Percentiles rank a stretch among this genome's conserved stretches.
These are phyloP conservation scores for Murraya paniculata DNA, from an alignment of 345 rosid species.

Conservation along the genomic window DNA sequence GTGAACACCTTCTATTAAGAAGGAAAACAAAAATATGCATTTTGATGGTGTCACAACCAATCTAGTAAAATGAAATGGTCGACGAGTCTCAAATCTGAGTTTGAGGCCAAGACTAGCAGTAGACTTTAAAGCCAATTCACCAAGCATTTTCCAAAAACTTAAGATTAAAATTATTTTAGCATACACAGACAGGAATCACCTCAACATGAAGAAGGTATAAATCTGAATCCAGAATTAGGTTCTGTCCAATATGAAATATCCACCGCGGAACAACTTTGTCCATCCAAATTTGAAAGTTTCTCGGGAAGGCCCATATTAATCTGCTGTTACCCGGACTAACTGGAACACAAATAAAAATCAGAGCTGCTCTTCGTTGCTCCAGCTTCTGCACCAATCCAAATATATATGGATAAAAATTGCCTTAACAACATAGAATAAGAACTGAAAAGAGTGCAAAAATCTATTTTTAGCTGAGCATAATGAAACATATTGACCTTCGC, in stretches of 20 bases:
- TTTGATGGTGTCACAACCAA: too few relatives aligned
- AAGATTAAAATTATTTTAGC: neutral
- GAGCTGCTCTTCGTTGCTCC: slow-evolving; percentile 33
- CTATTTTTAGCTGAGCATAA: neutral
- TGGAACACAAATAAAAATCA: slow-evolving; percentile 83
- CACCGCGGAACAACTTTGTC: slow-evolving; percentile 81
- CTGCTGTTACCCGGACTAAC: slow-evolving; percentile 90
- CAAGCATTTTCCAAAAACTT: neutral
- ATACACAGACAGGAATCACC: slow-evolving; percentile 35
- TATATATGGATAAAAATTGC: neutral
- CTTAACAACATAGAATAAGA: neutral
- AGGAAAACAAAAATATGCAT: neutral
- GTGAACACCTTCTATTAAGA: neutral
- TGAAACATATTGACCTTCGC: slow-evolving; percentile 14
- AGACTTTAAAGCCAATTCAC: neutral
- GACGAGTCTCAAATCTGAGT: too few relatives aligned
- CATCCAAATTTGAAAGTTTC: slow-evolving; percentile 63
- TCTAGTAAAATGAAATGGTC: too few relatives aligned
- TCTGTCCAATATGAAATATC: slow-evolving; percentile 76
- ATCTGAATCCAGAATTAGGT: slow-evolving; percentile 84
- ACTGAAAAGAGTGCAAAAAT: neutral
- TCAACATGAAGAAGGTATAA: slow-evolving; percentile 81
- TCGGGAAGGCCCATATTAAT: slow-evolving; percentile 78
- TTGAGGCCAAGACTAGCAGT: neutral
- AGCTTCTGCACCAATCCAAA: slow-evolving; percentile 25